These are phyloP conservation scores for Aristolochia fimbriata DNA, from an alignment of 164 flowering plant species.

Conservation along the genomic window DNA sequence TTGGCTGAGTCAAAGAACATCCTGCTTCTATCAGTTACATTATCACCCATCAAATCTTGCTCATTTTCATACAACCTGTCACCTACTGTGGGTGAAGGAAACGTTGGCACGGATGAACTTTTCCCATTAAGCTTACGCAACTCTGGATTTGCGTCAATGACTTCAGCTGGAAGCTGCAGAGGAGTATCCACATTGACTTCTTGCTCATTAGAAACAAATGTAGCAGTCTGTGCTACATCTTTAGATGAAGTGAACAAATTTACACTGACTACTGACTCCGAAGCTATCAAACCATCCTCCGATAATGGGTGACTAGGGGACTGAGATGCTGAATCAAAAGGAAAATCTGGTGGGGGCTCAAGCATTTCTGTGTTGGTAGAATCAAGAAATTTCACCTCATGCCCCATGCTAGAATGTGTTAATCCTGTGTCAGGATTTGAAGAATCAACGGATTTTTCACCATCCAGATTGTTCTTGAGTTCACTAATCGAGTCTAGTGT, in stretches of 20 bases:
- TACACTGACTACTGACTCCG: conserved; percentile 18
- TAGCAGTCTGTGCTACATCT: conserved; percentile 14
- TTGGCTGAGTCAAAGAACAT: conserved; percentile 25
- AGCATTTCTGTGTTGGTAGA: conserved; percentile 15
- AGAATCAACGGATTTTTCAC: conserved; percentile 10
- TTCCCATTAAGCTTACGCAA: conserved; percentile 17
- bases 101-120: conserved; percentile 20
- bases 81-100: conserved; percentile 16
- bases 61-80: conserved; percentile 22
- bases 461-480: conserved; percentile 17
- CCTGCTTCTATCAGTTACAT: conserved; percentile 23
- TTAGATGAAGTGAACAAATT: conserved; percentile 21
- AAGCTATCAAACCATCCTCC: conserved; percentile 16
- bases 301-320: conserved; percentile 18
- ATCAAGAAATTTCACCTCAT: conserved; percentile 16
- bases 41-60: conserved; percentile 16
- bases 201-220: conserved; percentile 17
- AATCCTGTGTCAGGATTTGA: conserved; percentile 16
- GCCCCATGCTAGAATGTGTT: conserved; percentile 12
- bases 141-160: conserved; percentile 20
- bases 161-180: conserved; percentile 21
- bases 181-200: conserved; percentile 14
- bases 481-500: conserved; percentile 18
- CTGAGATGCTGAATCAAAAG: conserved; percentile 14
- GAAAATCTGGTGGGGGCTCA: conserved; percentile 15